A percentile compares a stretch with the other conserved stretches of the same genome.
These are phyloP conservation scores for Styphnolobium japonicum DNA, from an alignment of 306 rosid species.

Conservation along the genomic window DNA sequence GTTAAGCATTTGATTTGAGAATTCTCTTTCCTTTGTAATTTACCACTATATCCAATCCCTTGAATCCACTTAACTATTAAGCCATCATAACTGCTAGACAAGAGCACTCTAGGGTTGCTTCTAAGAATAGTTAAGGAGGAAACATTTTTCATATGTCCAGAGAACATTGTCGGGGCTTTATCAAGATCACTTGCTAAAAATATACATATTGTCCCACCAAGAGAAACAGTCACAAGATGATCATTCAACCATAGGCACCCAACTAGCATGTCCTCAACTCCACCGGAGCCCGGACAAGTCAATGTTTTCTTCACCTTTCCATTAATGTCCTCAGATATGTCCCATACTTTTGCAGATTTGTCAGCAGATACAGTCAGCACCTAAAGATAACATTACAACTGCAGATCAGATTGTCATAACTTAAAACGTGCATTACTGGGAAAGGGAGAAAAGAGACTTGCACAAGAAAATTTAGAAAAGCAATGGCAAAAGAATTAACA, in stretches of 20 bases:
- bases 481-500: neutral
- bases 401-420: slow-evolving; percentile 23
- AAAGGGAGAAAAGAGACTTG: neutral
- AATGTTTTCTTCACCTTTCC: slow-evolving; percentile 80
- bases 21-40: slow-evolving; percentile 73
- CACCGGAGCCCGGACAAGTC: slow-evolving; percentile 71
- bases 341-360: slow-evolving; percentile 92
- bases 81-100: slow-evolving; percentile 96
- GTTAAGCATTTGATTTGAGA: slow-evolving; percentile 83
- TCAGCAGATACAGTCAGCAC: slow-evolving; percentile 95
- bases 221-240: slow-evolving; percentile 82
- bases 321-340: slow-evolving; percentile 67
- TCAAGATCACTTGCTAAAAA: slow-evolving; percentile 78
- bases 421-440: neutral
- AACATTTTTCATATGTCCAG: slow-evolving; percentile 93
- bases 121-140: slow-evolving; percentile 73
- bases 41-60: slow-evolving; percentile 87
- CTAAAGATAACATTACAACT: slow-evolving; percentile 41
- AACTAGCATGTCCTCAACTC: slow-evolving; percentile 93
- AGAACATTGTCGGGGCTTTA: slow-evolving; percentile 64
- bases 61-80: slow-evolving; percentile 83
- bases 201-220: slow-evolving; percentile 78
- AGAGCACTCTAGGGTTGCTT: slow-evolving; percentile 64
- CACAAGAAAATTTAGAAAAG: neutral
- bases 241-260: slow-evolving; percentile 90